A percentile compares a stretch with the other conserved stretches of the same genome.
Evolutionary conservation across 257 asterid species (phyloP).

Genomic region (Lantana camara): DNA sequence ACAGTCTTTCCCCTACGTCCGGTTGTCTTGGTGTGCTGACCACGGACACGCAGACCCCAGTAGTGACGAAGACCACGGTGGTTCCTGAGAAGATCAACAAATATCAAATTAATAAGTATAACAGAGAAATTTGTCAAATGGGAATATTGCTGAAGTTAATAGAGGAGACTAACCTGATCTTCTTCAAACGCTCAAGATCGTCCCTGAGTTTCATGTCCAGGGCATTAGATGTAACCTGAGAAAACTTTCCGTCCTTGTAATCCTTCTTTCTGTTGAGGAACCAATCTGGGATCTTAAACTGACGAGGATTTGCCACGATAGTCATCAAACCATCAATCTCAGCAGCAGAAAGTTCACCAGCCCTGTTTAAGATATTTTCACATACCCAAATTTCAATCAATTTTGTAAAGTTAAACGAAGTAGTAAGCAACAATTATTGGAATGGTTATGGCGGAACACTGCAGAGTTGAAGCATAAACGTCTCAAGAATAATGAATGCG

Average conservation of each 20-base stretch:
- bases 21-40: conserved; percentile 95
- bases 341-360: conserved; percentile 57
- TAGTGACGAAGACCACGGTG: conserved; percentile 94
- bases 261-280: conserved; percentile 61
- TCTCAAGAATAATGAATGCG: too few species aligned
- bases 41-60: conserved; percentile 94
- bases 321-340: conserved; percentile 56
- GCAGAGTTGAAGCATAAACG: too few species aligned
- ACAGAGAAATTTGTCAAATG: neutral
- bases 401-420: too few species aligned
- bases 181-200: conserved; percentile 64
- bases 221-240: conserved; percentile 60
- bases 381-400: too few species aligned
- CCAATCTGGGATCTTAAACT: conserved; percentile 65
- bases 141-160: neutral
- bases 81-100: conserved; percentile 24
- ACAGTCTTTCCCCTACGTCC: conserved; percentile 96
- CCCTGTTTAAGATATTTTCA: conserved; percentile 37
- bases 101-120: neutral
- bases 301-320: conserved; percentile 55
- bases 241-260: conserved; percentile 56
- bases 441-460: too few species aligned
- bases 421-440: too few species aligned
- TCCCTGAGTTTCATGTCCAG: conserved; percentile 68
- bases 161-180: conserved; percentile 42